Conservation (phyloP, 352 stramenopile genomes). For the Stramenopiles sp. region DNA sequence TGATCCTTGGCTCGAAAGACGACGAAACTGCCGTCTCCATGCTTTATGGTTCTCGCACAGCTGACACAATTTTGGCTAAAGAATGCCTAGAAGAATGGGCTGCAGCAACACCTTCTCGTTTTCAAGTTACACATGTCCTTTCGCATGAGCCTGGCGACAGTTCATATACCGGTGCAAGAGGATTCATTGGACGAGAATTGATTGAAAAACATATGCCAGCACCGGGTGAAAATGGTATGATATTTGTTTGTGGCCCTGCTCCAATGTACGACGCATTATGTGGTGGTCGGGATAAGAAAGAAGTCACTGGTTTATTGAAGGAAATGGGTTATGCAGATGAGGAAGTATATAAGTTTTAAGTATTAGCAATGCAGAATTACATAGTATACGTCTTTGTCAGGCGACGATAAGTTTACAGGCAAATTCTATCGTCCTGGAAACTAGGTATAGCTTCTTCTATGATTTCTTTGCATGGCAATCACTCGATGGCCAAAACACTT, state of each 20-base stretch:
- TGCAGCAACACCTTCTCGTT: constrained; percentile 20
- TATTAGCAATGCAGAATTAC: too few species aligned
- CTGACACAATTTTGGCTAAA: constrained; percentile 34
- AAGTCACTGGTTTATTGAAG: constrained; percentile 31
- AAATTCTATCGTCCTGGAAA: too few species aligned
- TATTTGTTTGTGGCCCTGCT: constrained; percentile 42
- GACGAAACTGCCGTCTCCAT: constrained; percentile 27
- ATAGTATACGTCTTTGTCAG: too few species aligned
- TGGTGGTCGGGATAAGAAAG: constrained; percentile 24
- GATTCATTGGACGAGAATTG: constrained; percentile 32
- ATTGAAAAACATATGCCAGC: constrained; percentile 28
- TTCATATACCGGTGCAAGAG: constrained; percentile 26
- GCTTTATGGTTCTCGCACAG: constrained; percentile 31
- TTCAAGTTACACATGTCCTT: constrained; percentile 33
- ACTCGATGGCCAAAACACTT: background rate
- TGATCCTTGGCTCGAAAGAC: constrained; percentile 29
- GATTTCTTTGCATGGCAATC: too few species aligned
- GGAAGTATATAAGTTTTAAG: constrained; percentile 47
- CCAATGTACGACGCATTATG: constrained; percentile 38
- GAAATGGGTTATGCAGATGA: constrained; percentile 34
- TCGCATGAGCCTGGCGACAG: constrained; percentile 30
- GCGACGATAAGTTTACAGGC: too few species aligned
- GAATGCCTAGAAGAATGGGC: constrained; percentile 33
- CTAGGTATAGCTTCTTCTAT: too few species aligned
- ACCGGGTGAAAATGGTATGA: constrained; percentile 26